phyloP scores from a whole-genome alignment of 495 filamentous ascomycete genomes.

The Hypoxylon perforatum region DNA sequence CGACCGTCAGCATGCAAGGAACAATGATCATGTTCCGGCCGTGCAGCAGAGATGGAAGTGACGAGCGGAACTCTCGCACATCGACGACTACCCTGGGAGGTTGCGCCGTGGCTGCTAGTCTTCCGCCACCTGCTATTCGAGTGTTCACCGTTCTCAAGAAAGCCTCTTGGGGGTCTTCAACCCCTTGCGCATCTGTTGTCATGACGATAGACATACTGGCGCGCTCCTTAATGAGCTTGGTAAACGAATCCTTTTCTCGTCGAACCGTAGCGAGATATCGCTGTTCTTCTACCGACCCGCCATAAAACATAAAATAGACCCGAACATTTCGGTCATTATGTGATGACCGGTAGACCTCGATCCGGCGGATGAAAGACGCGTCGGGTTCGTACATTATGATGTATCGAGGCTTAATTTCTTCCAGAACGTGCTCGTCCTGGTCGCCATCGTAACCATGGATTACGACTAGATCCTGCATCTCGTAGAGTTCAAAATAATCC shows the following conservation, averaged over 20 bases:
- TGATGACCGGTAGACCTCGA: slow-evolving; percentile 95
- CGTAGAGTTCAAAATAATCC: slow-evolving; percentile 91
- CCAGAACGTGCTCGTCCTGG: slow-evolving; percentile 93
- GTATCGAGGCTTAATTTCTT: slow-evolving; percentile 91
- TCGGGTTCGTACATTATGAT: slow-evolving; percentile 99
- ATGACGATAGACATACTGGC: slow-evolving; percentile 91
- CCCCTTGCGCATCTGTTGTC: slow-evolving; percentile 71
- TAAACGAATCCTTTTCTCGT: slow-evolving; percentile 95
- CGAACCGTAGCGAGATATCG: slow-evolving; percentile 89
- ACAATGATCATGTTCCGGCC: slow-evolving; percentile 85
- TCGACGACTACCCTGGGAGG: slow-evolving; percentile 96
- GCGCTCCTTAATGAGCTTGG: slow-evolving; percentile 90
- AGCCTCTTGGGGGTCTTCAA: slow-evolving; percentile 87
- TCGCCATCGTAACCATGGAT: slow-evolving; percentile 92
- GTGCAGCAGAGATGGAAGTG: slow-evolving; percentile 90
- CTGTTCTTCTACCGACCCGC: slow-evolving; percentile 94
- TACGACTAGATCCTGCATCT: slow-evolving; percentile 88
- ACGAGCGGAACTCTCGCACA: slow-evolving; percentile 94
- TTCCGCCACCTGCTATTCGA: slow-evolving; percentile 92
- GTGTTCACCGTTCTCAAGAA: slow-evolving; percentile 97
- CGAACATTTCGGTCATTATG: slow-evolving; percentile 88
- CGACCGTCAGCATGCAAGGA: slow-evolving; percentile 94
- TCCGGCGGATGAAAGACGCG: slow-evolving; percentile 90
- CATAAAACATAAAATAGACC: slow-evolving; percentile 97
- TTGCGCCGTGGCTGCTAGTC: slow-evolving; percentile 84